These are phyloP conservation scores for Helichrysum umbraculigerum DNA, from an alignment of 129 eudicot species.

Conservation along the genomic window DNA sequence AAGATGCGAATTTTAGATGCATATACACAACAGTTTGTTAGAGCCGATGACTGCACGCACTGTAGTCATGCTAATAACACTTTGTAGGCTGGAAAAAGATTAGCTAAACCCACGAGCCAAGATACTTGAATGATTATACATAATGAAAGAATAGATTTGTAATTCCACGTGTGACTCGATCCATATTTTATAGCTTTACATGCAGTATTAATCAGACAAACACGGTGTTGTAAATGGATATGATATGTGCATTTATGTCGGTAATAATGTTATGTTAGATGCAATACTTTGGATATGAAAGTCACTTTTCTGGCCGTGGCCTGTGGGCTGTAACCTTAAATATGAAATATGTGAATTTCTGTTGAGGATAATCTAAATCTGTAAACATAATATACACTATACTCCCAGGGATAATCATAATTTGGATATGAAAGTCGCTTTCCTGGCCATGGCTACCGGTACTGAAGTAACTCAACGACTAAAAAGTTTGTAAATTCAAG, in stretches of 20 bases:
- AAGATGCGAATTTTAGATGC: conserved; percentile 36
- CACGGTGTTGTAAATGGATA: conserved; percentile 9
- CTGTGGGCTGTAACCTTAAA: neutral
- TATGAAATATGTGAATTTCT: no score
- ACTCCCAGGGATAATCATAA: no score
- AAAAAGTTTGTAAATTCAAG: no score
- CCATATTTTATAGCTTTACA: neutral
- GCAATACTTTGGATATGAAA: neutral
- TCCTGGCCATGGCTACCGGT: no score
- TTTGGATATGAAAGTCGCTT: no score
- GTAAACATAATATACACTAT: no score
- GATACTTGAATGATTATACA: conserved; percentile 19
- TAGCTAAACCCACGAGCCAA: conserved; percentile 31
- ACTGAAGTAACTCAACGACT: no score
- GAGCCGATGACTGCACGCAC: conserved; percentile 28
- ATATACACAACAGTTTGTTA: conserved; percentile 40
- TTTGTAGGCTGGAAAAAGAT: conserved; percentile 35
- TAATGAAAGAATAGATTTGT: neutral
- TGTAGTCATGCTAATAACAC: conserved; percentile 31
- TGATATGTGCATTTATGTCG: neutral
- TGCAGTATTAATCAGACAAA: neutral
- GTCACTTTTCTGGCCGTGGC: neutral
- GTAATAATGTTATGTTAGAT: neutral
- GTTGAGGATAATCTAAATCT: no score
- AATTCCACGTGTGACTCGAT: neutral